Conservation (phyloP, 805 yeast species). For the Candida broadrunensis region DNA sequence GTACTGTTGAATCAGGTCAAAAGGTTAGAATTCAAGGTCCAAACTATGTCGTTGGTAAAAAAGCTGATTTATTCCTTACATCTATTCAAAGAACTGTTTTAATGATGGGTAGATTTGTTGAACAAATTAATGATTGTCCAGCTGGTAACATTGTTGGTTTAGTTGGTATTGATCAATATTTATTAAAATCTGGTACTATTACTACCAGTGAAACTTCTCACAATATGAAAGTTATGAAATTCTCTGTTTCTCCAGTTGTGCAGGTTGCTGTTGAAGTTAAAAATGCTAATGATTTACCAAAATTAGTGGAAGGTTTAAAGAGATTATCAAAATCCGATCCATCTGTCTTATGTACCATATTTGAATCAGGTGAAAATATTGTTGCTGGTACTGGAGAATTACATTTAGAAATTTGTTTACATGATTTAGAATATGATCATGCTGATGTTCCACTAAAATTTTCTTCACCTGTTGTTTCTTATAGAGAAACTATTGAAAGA, state of each 20-base stretch:
- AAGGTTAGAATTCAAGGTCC: conserved; percentile 99
- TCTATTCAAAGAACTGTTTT: conserved; percentile 98
- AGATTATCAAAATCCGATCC: conserved; percentile 99
- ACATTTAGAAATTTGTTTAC: conserved; percentile 96
- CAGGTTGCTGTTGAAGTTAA: conserved; percentile 99
- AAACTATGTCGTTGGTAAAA: conserved; percentile 97
- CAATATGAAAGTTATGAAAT: conserved; percentile 99
- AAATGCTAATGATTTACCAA: conserved; percentile 99
- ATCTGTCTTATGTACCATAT: conserved; percentile 86
- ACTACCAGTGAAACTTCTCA: conserved; percentile 96
- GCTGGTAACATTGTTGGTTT: conserved; percentile 99
- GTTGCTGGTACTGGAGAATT: conserved; percentile 99
- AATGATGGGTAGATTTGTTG: conserved; percentile 99
- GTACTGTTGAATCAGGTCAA: conserved; percentile 98
- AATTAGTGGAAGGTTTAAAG: conserved; percentile 99
- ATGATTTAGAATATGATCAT: conserved; percentile 96
- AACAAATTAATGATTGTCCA: conserved; percentile 98
- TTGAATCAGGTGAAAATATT: conserved; percentile 98
- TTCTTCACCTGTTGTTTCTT: conserved; percentile 96
- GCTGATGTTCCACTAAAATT: conserved; percentile 99
- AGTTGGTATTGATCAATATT: conserved; percentile 99
- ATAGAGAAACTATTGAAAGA: conserved; percentile 96
- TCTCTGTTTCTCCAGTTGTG: conserved; percentile 99
- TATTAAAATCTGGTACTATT: conserved; percentile 98
- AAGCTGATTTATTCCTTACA: conserved; percentile 95